Conservation (phyloP, 331 rosid species). For the Erythrophleum ivorense region DNA sequence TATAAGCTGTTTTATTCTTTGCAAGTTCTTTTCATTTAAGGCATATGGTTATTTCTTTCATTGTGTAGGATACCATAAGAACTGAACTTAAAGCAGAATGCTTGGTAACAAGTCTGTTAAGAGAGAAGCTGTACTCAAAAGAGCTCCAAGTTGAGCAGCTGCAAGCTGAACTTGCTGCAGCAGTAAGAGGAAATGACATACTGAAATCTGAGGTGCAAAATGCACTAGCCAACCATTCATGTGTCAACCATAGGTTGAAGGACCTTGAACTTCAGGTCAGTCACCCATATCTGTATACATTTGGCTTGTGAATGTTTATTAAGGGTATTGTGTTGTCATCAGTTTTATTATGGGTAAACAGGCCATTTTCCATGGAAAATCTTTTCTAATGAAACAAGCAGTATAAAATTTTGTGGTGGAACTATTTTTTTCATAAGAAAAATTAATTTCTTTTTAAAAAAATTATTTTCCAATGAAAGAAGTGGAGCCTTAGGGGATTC, state of each 20-base stretch:
- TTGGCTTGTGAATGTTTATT: constrained; percentile 5
- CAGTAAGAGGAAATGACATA: constrained; percentile 89
- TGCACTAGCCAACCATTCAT: constrained; percentile 74
- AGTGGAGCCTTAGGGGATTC: background rate
- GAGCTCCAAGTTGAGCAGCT: constrained; percentile 88
- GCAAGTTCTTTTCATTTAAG: background rate
- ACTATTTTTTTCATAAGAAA: background rate
- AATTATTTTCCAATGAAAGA: background rate
- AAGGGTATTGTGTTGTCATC: background rate
- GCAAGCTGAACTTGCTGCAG: constrained; percentile 89
- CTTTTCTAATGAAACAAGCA: background rate
- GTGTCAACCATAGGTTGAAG: constrained; percentile 66
- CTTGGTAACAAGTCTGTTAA: constrained; percentile 71
- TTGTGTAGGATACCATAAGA: constrained; percentile 61
- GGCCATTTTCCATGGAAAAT: background rate
- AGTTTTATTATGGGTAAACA: constrained; percentile 11
- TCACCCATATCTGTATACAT: constrained; percentile 20
- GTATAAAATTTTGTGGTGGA: background rate
- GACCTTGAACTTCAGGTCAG: constrained; percentile 88
- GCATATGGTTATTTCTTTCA: constrained; percentile 2
- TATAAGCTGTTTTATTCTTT: constrained; percentile 11
- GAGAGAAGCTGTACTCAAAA: constrained; percentile 83
- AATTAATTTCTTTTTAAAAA: background rate
- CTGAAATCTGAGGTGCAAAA: constrained; percentile 81
- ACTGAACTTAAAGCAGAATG: constrained; percentile 84